Evolutionary conservation across 345 rosid species (phyloP).

Genomic region (Barbarea vulgaris): DNA sequence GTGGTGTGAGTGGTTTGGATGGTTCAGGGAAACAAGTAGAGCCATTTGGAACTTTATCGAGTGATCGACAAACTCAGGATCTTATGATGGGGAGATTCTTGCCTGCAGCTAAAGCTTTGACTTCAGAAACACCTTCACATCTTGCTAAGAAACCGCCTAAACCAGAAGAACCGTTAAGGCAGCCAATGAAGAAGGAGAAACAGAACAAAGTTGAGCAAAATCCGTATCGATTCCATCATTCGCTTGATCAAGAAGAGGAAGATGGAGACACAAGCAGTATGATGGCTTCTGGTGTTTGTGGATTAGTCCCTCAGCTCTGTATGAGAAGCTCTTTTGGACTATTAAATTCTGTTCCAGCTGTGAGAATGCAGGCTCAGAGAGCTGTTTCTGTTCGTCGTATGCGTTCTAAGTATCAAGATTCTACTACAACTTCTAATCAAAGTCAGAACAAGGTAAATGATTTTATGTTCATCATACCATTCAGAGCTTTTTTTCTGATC

Average conservation of each 20-base stretch:
- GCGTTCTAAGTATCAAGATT: conserved; percentile 48
- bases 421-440: conserved; percentile 37
- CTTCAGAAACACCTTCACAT: conserved; percentile 65
- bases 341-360: conserved; percentile 60
- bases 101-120: conserved; percentile 94
- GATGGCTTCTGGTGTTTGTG: conserved; percentile 59
- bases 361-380: conserved; percentile 48
- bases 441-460: conserved; percentile 49
- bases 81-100: conserved; percentile 90
- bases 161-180: conserved; percentile 44
- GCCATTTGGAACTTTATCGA: conserved; percentile 53
- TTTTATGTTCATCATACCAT: background rate
- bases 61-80: conserved; percentile 62
- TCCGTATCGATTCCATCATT: conserved; percentile 38
- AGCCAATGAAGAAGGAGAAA: conserved; percentile 38
- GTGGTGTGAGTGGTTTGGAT: conserved; percentile 57
- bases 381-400: conserved; percentile 49
- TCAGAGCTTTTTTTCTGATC: background rate
- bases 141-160: conserved; percentile 52
- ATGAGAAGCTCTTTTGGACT: conserved; percentile 63
- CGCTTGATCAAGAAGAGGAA: conserved; percentile 55
- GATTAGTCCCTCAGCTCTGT: conserved; percentile 74
- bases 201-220: conserved; percentile 31
- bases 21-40: conserved; percentile 42
- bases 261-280: conserved; percentile 40